These are phyloP conservation scores for Gracilaria gracilis DNA, from an alignment of 23 red algal genomes.

Conservation along the genomic window DNA sequence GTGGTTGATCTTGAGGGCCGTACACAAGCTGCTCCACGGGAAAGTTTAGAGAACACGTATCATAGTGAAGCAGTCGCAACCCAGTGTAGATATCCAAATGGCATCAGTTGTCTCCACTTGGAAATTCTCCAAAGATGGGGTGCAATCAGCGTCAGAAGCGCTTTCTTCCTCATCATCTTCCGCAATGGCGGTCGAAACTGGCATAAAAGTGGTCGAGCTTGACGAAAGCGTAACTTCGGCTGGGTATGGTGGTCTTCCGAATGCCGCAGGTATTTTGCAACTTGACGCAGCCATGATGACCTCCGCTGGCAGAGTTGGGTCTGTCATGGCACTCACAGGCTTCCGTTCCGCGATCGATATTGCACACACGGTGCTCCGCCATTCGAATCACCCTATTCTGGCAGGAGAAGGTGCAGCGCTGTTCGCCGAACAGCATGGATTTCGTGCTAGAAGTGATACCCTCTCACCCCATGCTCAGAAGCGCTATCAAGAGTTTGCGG, in stretches of 20 bases:
- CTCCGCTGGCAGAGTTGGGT: constrained; percentile 45
- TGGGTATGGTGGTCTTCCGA: constrained; percentile 94
- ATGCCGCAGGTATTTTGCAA: constrained; percentile 70
- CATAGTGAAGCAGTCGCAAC: no score
- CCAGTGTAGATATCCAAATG: no score
- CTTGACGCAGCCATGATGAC: constrained; percentile 90
- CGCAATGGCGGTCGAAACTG: constrained; percentile 66
- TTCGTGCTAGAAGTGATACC: not conserved
- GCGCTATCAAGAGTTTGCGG: constrained; percentile 35
- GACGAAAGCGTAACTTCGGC: constrained; percentile 82
- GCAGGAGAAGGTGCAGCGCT: constrained; percentile 67
- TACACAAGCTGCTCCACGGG: no score
- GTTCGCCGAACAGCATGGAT: constrained; percentile 71
- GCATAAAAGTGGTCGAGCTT: constrained; percentile 74
- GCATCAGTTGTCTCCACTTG: constrained; percentile 66
- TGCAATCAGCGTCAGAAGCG: constrained; percentile 9
- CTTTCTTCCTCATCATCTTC: constrained; percentile 11
- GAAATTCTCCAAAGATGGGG: constrained; percentile 39
- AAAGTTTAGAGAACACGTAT: no score
- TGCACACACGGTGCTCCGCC: constrained; percentile 66
- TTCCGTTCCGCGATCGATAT: constrained; percentile 70
- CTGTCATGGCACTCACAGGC: constrained; percentile 78
- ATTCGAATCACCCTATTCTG: constrained; percentile 72
- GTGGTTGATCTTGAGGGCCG: no score
- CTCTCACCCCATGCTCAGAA: constrained; percentile 33